Base-by-base conservation (phyloP, 257 asterid species). In the Capsicum chinense region DNA sequence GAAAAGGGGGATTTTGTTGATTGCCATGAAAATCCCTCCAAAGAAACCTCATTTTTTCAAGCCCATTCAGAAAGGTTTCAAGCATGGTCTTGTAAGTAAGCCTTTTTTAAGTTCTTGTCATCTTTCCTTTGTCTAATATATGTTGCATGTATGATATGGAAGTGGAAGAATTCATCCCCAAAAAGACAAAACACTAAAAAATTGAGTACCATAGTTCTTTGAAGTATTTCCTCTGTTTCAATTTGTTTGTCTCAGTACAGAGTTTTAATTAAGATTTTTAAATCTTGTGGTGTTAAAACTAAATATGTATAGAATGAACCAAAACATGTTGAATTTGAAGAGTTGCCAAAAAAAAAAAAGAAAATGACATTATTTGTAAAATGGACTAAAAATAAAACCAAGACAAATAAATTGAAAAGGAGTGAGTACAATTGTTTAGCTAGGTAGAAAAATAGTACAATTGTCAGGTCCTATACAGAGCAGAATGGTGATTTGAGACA, bases 31-130 rank as follows among this genome's bases (percentile, higher is more conserved):
- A 74, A 21, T 74, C 10, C 62, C 13, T 74, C 60, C 80, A 21
- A 21, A 11, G 44, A 74, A 50, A 19, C 80, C 80, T 74, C 80
- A 74, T 26, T 74, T 74, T 74, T 12, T 74, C 21, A 74, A 74
- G 26, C 80, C 80, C 17, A 74, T 74, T 74, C 80, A 48, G 0
- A 56, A 15, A 48, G 44, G 60, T 3, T 74, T 74, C 80, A 50
- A 74, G 80, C 12, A 74, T 14, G 80, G 60, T 12, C 60, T 74
- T 21, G 80, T 74, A 33, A 74, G 80, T 50, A 54, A 11, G 3
- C 57, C 57, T 54, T 54, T 26, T 26, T 26, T 26, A 26, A 26
- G 33, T 26, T 26, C 33, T 26, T 26, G 33, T 26, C 33, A 26
- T 54, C 57, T 54, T 54, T 54, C 4, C 57, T 54, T 54, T 54